phyloP scores from a whole-genome alignment of 2,329 filamentous ascomycete species.

The Fusarium coicis region DNA sequence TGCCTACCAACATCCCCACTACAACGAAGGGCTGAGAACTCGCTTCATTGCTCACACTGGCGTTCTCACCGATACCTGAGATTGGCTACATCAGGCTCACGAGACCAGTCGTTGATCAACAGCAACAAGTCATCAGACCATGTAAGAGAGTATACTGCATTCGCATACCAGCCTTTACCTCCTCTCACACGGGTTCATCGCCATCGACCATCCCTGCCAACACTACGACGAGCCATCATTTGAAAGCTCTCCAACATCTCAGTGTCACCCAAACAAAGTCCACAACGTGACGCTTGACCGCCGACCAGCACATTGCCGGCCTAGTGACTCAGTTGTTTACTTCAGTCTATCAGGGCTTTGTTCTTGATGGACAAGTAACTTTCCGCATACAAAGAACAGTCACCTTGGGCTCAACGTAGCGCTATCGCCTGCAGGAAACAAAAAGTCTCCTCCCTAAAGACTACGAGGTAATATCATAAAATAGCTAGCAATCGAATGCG shows the following conservation, averaged over 20 bases:
- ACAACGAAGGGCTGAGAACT: neutral
- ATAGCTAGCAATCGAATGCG: neutral
- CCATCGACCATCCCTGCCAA: accelerated
- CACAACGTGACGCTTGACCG: accelerated
- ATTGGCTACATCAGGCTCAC: neutral
- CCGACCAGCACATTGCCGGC: neutral
- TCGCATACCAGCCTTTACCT: accelerated
- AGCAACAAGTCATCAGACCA: accelerated
- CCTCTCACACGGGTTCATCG: accelerated
- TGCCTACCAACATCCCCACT: accelerated
- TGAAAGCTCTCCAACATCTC: neutral
- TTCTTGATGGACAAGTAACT: accelerated
- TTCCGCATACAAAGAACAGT: neutral
- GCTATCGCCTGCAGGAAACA: accelerated
- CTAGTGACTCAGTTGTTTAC: neutral
- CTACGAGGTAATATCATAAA: neutral
- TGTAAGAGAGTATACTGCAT: accelerated
- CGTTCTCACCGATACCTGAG: neutral
- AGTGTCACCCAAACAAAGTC: neutral
- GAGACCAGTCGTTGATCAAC: neutral
- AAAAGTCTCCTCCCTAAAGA: accelerated
- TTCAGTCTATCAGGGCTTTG: too few species aligned
- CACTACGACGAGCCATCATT: accelerated
- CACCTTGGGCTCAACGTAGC: accelerated
- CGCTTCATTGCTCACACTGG: neutral